phyloP scores from a whole-genome alignment of 2,329 filamentous ascomycete genomes.

The Knufia petricola region DNA sequence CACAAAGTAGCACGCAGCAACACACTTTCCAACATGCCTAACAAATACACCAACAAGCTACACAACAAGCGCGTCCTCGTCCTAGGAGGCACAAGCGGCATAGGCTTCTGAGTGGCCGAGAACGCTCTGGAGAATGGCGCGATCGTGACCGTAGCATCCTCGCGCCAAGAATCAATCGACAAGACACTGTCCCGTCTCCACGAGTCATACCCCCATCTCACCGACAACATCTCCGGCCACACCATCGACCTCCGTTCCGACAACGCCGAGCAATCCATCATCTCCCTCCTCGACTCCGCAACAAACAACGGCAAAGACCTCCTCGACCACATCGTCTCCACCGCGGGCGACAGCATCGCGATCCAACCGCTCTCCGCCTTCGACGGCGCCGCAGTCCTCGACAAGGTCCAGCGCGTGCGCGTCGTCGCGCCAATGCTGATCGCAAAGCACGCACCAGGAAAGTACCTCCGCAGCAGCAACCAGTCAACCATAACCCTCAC shows the following conservation, averaged over 20 bases:
- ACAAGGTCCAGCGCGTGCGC: slow-evolving; percentile 26
- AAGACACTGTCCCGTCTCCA: slow-evolving; percentile 34
- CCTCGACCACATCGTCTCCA: slow-evolving; percentile 44
- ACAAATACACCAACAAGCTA: slow-evolving; percentile 35
- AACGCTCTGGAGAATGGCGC: slow-evolving; percentile 41
- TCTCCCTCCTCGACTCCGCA: slow-evolving; percentile 33
- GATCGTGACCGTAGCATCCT: slow-evolving; percentile 41
- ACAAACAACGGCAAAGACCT: slow-evolving; percentile 22
- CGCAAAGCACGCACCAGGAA: slow-evolving; percentile 28
- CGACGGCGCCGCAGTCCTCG: slow-evolving; percentile 19
- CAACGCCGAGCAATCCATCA: slow-evolving; percentile 32
- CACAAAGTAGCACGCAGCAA: too few species aligned
- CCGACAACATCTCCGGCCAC: slow-evolving; percentile 31
- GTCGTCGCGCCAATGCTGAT: slow-evolving; percentile 29
- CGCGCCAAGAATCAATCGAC: slow-evolving; percentile 26
- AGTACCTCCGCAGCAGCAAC: slow-evolving; percentile 27
- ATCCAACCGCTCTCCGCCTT: slow-evolving; percentile 24
- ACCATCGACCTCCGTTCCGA: slow-evolving; percentile 35
- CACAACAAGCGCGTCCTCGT: slow-evolving; percentile 38
- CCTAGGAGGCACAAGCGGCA: slow-evolving; percentile 44
- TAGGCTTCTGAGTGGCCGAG: slow-evolving; percentile 45
- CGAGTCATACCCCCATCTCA: slow-evolving; percentile 32
- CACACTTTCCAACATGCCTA: slow-evolving; percentile 6
- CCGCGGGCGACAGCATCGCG: slow-evolving; percentile 35
- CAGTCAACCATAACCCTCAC: slow-evolving; percentile 34